Evolutionary conservation across 225 moss, liverwort and hornwort genomes (phyloP).

Genomic region (Bryum argenteum): DNA sequence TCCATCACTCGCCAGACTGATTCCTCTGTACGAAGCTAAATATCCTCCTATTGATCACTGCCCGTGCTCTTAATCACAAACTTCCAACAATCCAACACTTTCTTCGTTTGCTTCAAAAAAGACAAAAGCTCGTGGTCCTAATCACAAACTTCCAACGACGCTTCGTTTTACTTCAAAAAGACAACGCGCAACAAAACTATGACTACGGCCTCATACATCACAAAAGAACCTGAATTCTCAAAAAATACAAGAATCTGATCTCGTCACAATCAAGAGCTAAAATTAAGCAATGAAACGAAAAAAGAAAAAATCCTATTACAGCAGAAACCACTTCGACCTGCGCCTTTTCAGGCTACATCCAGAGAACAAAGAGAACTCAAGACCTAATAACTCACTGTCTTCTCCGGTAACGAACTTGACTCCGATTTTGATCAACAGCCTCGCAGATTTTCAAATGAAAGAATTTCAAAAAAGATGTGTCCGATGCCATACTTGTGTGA

Average conservation of each 20-base stretch:
- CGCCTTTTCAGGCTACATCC: neutral
- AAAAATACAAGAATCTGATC: neutral
- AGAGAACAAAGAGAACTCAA: too few species aligned
- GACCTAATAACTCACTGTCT: neutral
- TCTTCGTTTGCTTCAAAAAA: neutral
- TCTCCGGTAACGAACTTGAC: neutral
- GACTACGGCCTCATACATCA: neutral
- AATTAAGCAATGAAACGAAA: neutral
- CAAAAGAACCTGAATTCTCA: neutral
- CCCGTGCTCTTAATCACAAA: neutral
- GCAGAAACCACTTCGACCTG: neutral
- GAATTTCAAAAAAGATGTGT: neutral
- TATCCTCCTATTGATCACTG: neutral
- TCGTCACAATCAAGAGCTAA: neutral
- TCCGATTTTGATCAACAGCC: neutral
- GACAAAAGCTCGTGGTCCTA: neutral
- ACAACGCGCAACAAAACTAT: neutral
- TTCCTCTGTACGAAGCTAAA: neutral
- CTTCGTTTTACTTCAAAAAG: neutral
- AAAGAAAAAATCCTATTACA: too few species aligned
- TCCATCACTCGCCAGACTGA: neutral
- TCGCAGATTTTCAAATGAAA: neutral
- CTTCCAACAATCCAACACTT: neutral
- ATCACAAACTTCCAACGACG: neutral
- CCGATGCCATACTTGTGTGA: neutral